These are phyloP conservation scores for Colletotrichum euphorbiae DNA, from an alignment of 2,329 filamentous ascomycete genomes.

Conservation along the genomic window DNA sequence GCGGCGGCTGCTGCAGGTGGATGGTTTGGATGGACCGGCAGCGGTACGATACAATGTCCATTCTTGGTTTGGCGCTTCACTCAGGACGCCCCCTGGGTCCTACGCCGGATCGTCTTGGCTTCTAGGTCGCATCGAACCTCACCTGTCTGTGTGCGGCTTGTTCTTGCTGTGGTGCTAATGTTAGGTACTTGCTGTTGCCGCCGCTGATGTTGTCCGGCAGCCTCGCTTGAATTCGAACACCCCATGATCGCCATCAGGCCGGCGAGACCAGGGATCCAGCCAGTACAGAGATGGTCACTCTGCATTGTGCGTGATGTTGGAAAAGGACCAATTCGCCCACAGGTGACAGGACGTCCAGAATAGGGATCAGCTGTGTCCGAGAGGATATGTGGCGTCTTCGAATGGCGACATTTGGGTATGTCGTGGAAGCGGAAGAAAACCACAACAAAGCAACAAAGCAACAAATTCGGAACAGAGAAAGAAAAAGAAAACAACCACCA, in stretches of 20 bases:
- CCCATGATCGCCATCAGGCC: conserved; percentile 31
- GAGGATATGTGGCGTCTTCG: conserved; percentile 28
- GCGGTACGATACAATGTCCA: no score
- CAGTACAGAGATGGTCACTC: background rate
- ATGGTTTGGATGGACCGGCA: conserved; percentile 18
- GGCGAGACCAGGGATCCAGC: background rate
- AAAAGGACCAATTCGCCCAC: conserved; percentile 6
- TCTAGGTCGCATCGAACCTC: background rate
- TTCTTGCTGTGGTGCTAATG: no score
- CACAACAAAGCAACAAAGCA: background rate
- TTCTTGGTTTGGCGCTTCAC: conserved; percentile 6
- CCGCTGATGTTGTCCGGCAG: conserved; percentile 18
- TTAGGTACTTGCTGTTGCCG: background rate
- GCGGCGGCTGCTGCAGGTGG: conserved; percentile 34
- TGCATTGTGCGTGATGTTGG: conserved; percentile 16
- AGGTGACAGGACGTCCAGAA: conserved; percentile 13
- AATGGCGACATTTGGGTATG: conserved; percentile 20
- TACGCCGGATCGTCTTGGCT: conserved; percentile 27
- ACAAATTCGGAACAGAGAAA: conserved; percentile 16
- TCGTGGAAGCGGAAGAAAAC: conserved; percentile 24
- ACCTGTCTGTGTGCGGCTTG: background rate
- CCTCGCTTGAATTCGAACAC: conserved; percentile 26
- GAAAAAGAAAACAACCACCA: conserved; percentile 18
- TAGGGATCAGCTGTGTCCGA: conserved; percentile 22
- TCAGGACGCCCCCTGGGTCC: conserved; percentile 21